phyloP scores from a whole-genome alignment of 805 yeast genomes.

The Naumovozyma baii region DNA sequence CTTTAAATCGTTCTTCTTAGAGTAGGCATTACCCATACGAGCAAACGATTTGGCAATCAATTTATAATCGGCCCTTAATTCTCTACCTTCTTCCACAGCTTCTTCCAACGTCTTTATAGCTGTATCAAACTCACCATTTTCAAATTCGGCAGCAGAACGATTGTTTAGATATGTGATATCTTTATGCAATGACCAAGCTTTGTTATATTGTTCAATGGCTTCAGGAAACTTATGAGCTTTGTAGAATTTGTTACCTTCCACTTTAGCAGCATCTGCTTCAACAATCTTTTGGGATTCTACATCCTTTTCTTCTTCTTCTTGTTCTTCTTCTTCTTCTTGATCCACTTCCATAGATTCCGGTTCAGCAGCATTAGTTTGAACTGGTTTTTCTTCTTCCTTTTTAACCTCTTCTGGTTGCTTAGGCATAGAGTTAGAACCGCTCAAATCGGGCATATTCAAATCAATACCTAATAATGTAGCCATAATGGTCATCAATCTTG shows the following conservation, averaged over 20 bases:
- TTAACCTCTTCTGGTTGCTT: conserved; percentile 17
- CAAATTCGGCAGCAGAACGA: conserved; percentile 96
- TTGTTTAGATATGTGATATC: conserved; percentile 93
- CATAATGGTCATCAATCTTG: conserved; percentile 80
- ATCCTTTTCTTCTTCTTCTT: conserved; percentile 7
- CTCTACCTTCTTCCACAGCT: conserved; percentile 88
- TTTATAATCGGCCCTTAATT: conserved; percentile 83
- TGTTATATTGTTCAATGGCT: conserved; percentile 76
- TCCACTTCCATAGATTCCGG: conserved; percentile 33
- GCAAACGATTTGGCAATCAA: conserved; percentile 86
- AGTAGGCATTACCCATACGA: conserved; percentile 75
- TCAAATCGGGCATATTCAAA: conserved; percentile 38
- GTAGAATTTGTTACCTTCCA: conserved; percentile 78
- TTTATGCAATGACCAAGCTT: conserved; percentile 71
- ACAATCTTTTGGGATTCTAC: conserved; percentile 24
- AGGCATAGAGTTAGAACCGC: conserved; percentile 23
- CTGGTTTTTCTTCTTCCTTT: conserved; percentile 11
- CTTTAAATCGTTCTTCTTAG: conserved; percentile 62
- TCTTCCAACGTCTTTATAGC: conserved; percentile 71
- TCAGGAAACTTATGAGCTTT: conserved; percentile 83
- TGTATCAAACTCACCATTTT: conserved; percentile 82
- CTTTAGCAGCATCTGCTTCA: conserved; percentile 62
- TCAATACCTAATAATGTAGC: conserved; percentile 80
- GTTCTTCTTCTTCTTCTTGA: conserved; percentile 26
- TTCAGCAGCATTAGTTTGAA: conserved; percentile 23